Evolutionary conservation across 1,284 basidiomycete species (phyloP), one percentile per base, ranked within the genome.

Genomic region (Caloboletus inedulis): DNA sequence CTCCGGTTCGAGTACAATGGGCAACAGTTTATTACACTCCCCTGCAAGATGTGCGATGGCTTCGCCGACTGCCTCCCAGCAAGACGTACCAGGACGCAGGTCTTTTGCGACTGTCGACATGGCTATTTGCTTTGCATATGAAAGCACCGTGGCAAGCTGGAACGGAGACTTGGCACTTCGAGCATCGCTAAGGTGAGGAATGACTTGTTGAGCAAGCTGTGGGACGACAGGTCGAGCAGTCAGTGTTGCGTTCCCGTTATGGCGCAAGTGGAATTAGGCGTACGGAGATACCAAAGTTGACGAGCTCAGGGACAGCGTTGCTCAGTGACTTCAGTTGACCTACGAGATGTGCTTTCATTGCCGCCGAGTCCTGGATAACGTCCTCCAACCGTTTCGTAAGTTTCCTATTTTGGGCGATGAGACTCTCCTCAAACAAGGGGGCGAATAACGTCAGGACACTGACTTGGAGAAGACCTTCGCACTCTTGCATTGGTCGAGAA

Each of bases 271-370:
- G 8, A 43, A 47, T 42, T 39, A 16, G 14, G 66, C 84, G 52
- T 54, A 91, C 91, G 54, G 89, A 89, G 53, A 95, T 89, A 61
- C 91, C 89, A 62, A 96, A 91, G 70, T 94, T 91, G 56, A 91
- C 85, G 2, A 94, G 80, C 58, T 92, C 90, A 0, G 89, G 85
- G 2, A 91, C 83, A 18, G 82, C 77, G 49, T 85, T 82, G 51
- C 81, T 85, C 16, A 95, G 71, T 1, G 80, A 78, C 56, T 86
- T 82, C 57, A 96, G 80, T 39, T 87, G 84, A 3, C 84, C 79
- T 3, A 90, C 76, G 13, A 93, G 73, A 52, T 86, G 79, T 0
- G 83, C 72, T 56, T 84, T 86, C 37, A 96, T 75, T 0, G 91
- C 91, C 0, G 80, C 70, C 7, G 85, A 86, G 19, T 85, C 82